Evolutionary conservation across 192 early-diverging fungal species (phyloP).

Genomic region (Coemansia sp.): DNA sequence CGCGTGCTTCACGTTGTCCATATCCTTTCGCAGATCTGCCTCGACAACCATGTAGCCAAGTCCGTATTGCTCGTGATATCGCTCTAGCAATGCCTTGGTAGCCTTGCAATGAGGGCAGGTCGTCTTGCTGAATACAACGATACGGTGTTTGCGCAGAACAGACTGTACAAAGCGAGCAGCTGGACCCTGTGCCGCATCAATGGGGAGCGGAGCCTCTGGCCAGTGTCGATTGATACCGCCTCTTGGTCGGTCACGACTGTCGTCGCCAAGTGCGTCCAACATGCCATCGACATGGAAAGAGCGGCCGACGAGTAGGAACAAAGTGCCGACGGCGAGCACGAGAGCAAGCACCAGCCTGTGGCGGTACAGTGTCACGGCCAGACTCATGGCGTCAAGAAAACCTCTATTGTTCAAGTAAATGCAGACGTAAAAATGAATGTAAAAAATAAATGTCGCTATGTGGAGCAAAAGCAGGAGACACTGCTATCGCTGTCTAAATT

Average conservation of each 20-base stretch:
- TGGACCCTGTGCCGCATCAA: slow-evolving; percentile 9
- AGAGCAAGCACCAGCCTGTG: slow-evolving; percentile 34
- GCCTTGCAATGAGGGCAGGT: slow-evolving; percentile 68
- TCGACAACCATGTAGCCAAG: slow-evolving; percentile 60
- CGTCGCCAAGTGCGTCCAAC: not conserved
- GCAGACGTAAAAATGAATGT: not conserved
- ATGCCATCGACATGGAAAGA: not conserved
- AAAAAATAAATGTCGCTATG: not conserved
- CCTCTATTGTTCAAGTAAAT: not conserved
- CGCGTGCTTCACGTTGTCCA: slow-evolving; percentile 59
- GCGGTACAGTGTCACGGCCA: slow-evolving; percentile 41
- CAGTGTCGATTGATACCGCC: slow-evolving; percentile 3
- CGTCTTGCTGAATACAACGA: slow-evolving; percentile 74
- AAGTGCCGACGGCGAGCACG: slow-evolving; percentile 10
- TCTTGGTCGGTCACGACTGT: not conserved
- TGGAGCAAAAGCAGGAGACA: not conserved
- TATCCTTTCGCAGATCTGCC: slow-evolving; percentile 38
- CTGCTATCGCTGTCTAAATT: not conserved
- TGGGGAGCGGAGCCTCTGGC: not conserved
- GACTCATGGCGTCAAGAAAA: slow-evolving; percentile 14
- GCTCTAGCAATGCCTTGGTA: slow-evolving; percentile 61
- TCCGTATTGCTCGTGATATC: slow-evolving; percentile 25
- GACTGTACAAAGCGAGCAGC: slow-evolving; percentile 26
- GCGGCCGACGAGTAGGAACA: slow-evolving; percentile 23
- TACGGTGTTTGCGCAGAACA: slow-evolving; percentile 23